A percentile compares a stretch with the other conserved stretches of the same genome.
These are phyloP conservation scores for Daldinia eschscholtzii DNA, from an alignment of 2,329 filamentous ascomycete species.

Conservation along the genomic window DNA sequence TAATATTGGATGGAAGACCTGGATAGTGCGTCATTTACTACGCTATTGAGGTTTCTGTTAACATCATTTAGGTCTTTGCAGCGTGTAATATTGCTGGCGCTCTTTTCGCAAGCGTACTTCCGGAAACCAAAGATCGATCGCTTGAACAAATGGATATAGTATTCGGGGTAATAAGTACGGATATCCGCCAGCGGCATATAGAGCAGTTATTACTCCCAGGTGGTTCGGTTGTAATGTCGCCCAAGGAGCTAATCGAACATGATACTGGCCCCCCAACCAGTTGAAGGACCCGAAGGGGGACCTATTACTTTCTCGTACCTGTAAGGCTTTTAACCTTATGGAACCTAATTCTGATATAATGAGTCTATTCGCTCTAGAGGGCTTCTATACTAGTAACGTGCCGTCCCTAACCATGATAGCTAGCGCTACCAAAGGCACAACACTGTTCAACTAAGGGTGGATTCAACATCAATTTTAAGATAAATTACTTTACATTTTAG, in stretches of 20 bases:
- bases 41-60: background rate
- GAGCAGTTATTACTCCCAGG: background rate
- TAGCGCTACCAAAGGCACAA: no score
- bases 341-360: no score
- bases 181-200: background rate
- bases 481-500: no score
- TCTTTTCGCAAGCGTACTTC: constrained; percentile 9
- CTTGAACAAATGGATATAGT: constrained; percentile 16
- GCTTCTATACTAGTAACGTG: no score
- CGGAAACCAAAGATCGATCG: constrained; percentile 7
- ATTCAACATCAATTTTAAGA: background rate
- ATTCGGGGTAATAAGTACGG: background rate
- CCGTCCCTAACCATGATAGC: no score
- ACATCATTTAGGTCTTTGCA: constrained; percentile 6
- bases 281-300: background rate
- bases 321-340: no score
- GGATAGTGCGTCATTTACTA: background rate
- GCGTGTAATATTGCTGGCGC: constrained; percentile 11
- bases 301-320: no score
- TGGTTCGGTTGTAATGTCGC: background rate
- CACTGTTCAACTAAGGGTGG: no score
- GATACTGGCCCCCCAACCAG: background rate
- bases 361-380: no score
- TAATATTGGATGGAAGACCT: constrained; percentile 15
- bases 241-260: background rate